Base-by-base conservation (phyloP, 2,329 filamentous ascomycete species). In the Fusarium sp. region DNA sequence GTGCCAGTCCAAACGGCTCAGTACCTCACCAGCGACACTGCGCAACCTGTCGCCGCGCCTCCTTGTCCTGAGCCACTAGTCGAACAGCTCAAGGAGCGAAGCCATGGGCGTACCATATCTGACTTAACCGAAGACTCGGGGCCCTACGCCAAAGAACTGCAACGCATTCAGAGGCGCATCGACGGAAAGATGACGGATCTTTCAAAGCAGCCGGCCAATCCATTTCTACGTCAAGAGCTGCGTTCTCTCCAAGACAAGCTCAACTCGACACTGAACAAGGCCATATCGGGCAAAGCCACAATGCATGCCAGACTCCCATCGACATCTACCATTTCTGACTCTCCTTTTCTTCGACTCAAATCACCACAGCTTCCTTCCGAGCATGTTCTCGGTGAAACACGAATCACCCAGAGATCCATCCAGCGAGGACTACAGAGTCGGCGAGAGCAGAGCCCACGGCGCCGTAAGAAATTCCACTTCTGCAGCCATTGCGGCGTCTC, bases 401-500 rank as follows among this genome's bases (percentile, higher is more conserved):
- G 42, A 46, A 16, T 20, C 11, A 17, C 44, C 17, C 12, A 22
- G 16, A 53, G 33, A 17, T 29, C 16, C 16, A 38, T 20, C 20
- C 60, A 62, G 10, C 42, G 14, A 24, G 29, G 22, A 44, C 31
- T 53, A 27, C 38, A 49, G 16, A 22, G 35, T 1, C 70, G 69
- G 16, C 69, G 74, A 58, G 73, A 67, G 8, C 63, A 66, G 29
- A 81, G 75, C 38, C 65, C 75, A 7, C 69, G 68, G 17, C 70
- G 66, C 22, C 62, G 64, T 12, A 59, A 74, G 33, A 72, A 71
- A 3, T 76, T 80, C 55, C 82, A 84, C 62, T 61, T 83, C 24
- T 85, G 83, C 65, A 80, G 80, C 3, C 75, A 75, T 31, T 85
- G 83, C 33, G 83, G 83, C 16, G 75, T 74, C 24, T 65, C 79